Percentiles rank a stretch among this genome's conserved stretches.
phyloP scores from a whole-genome alignment of 2,329 filamentous ascomycete genomes.

The Pseudodiploospora longispora region DNA sequence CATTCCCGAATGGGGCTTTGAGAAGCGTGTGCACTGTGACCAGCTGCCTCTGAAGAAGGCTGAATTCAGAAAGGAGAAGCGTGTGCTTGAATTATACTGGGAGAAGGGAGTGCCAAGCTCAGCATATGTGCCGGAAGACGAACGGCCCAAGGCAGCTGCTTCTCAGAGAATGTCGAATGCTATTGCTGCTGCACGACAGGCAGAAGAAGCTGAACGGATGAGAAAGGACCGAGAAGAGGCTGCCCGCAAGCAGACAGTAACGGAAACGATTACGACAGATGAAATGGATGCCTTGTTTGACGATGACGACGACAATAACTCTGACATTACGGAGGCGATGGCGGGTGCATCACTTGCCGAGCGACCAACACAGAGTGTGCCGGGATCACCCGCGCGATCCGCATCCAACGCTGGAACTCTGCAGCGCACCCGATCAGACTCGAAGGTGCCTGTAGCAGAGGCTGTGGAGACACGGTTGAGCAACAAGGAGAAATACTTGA shows the following conservation, averaged over 20 bases:
- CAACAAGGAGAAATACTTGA: slow-evolving; percentile 95
- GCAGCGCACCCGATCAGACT: slow-evolving; percentile 86
- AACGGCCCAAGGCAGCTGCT: slow-evolving; percentile 76
- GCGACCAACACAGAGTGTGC: slow-evolving; percentile 89
- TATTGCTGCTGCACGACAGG: slow-evolving; percentile 67
- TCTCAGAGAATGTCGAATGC: slow-evolving; percentile 69
- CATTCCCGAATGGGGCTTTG: slow-evolving; percentile 96
- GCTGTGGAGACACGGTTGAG: slow-evolving; percentile 70
- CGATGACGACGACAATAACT: slow-evolving; percentile 81
- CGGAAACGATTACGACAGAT: slow-evolving; percentile 85
- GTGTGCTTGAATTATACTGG: slow-evolving; percentile 95
- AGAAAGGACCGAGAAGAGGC: slow-evolving; percentile 86
- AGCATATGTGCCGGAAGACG: slow-evolving; percentile 92
- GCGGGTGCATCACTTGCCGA: slow-evolving; percentile 84
- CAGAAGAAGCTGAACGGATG: slow-evolving; percentile 71
- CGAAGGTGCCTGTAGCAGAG: slow-evolving; percentile 72
- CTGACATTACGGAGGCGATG: slow-evolving; percentile 83
- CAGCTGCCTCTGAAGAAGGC: slow-evolving; percentile 97
- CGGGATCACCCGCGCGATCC: slow-evolving; percentile 78
- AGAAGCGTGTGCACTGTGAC: slow-evolving; percentile 98
- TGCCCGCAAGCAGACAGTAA: slow-evolving; percentile 87
- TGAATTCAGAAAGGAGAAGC: slow-evolving; percentile 95
- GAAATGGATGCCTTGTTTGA: slow-evolving; percentile 95
- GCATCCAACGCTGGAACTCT: slow-evolving; percentile 59
- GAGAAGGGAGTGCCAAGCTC: slow-evolving; percentile 98